Percentiles rank a stretch among this genome's conserved stretches.
These are phyloP conservation scores for Arthrobotrys iridis DNA, from an alignment of 2,329 filamentous ascomycete species.

Conservation along the genomic window DNA sequence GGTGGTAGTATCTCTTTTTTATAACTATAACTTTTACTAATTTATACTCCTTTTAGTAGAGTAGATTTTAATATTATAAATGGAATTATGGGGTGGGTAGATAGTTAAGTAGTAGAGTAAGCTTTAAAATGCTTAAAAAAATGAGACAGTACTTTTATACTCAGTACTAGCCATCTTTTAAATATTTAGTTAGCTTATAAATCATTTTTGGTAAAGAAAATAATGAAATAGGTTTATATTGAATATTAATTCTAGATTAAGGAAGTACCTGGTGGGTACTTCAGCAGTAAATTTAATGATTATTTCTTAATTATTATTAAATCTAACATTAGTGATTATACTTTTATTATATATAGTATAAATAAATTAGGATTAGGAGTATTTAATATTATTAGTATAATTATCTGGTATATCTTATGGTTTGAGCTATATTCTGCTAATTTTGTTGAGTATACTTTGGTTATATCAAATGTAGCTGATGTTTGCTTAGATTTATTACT, in stretches of 20 bases:
- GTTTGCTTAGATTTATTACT: slow-evolving; percentile 21
- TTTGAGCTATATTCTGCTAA: slow-evolving; percentile 43
- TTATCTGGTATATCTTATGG: slow-evolving; percentile 36
- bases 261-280: neutral
- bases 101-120: neutral
- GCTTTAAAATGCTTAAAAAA: neutral
- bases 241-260: neutral
- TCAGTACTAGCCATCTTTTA: neutral
- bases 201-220: neutral
- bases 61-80: neutral
- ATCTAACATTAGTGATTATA: slow-evolving; percentile 40
- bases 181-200: neutral
- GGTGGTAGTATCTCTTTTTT: neutral
- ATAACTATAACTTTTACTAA: neutral
- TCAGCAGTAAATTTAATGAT: slow-evolving; percentile 53
- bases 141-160: neutral
- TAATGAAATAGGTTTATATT: neutral
- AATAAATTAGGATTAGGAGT: slow-evolving; percentile 50
- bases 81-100: neutral
- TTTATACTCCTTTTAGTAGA: neutral
- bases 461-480: slow-evolving; percentile 53
- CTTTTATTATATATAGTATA: slow-evolving; percentile 48
- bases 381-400: slow-evolving; percentile 42
- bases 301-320: slow-evolving; percentile 51
- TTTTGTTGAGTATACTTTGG: slow-evolving; percentile 28